Base-by-base conservation (phyloP, 257 asterid genomes). In the Ajuga chamaepitys region DNA sequence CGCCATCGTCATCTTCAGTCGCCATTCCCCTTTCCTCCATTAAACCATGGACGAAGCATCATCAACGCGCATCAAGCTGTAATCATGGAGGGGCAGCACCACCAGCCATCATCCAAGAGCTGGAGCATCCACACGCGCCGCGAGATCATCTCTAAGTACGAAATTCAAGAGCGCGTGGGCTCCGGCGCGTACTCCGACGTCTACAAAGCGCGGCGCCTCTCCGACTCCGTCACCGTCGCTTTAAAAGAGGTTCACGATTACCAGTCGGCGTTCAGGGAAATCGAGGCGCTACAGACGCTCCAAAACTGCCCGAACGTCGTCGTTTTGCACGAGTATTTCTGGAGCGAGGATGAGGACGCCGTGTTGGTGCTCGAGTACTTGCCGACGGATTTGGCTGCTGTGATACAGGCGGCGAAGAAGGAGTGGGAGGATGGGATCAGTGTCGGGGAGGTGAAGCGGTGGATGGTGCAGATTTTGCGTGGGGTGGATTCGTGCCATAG, bases 171-270 rank as follows among this genome's bases (percentile, higher is more conserved):
- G 75, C 88, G 87, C 47, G 84, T 94, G 58, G 99, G 99, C 4
- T 82, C 95, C 42, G 99, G 97, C 37, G 99, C 97, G 0, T 94
- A 94, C 75, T 86, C 99, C 55, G 99, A 94, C 78, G 97, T 94
- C 16, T 94, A 94, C 85, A 81, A 68, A 44, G 99, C 86, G 58
- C 83, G 80, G 14, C 95, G 99, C 62, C 83, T 75, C 64, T 79
- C 91, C 70, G 97, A 90, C 66, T 82, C 88, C 12, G 58, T 82
- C 42, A 76, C 65, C 47, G 95, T 94, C 41, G 99, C 97, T 17
- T 85, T 94, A 26, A 94, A 94, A 47, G 97, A 94, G 63, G 76
- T 94, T 22, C 99, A 94, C 77, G 97, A 94, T 64, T 86, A 86
- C 82, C 94, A 88, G 32, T 88, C 99, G 5, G 91, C 95, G 2